Percentiles rank a stretch among this genome's conserved stretches.
phyloP scores from a whole-genome alignment of 2,329 filamentous ascomycete genomes.

The Beauveria scarabaeidicola region DNA sequence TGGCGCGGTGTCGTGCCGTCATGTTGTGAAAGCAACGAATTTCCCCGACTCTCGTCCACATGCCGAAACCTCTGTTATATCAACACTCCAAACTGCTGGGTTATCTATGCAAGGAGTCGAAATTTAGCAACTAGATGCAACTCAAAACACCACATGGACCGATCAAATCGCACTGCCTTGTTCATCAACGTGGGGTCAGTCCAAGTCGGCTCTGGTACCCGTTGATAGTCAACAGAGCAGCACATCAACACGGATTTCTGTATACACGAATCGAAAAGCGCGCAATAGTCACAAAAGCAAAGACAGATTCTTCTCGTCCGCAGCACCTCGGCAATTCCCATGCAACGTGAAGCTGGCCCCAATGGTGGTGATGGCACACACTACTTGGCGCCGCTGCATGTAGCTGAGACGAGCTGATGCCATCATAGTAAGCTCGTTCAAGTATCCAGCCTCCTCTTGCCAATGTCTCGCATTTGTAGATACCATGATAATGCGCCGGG shows the following conservation, averaged over 20 bases:
- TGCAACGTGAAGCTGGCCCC: background rate
- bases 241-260: background rate
- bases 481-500: background rate
- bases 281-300: background rate
- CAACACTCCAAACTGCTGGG: background rate
- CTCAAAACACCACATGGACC: background rate
- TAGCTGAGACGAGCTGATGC: background rate
- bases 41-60: background rate
- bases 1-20: background rate
- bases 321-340: background rate
- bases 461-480: background rate
- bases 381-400: background rate
- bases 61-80: background rate
- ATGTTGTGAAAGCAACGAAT: too few relatives aligned
- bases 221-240: background rate
- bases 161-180: background rate
- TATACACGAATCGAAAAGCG: background rate
- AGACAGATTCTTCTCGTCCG: background rate
- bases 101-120: background rate
- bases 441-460: background rate
- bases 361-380: background rate
- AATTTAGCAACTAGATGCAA: background rate
- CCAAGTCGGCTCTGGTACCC: constrained; percentile 2
- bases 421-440: background rate
- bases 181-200: background rate